These are phyloP conservation scores for Silene uniflora DNA, from an alignment of 148 eudicot genomes.

Conservation along the genomic window DNA sequence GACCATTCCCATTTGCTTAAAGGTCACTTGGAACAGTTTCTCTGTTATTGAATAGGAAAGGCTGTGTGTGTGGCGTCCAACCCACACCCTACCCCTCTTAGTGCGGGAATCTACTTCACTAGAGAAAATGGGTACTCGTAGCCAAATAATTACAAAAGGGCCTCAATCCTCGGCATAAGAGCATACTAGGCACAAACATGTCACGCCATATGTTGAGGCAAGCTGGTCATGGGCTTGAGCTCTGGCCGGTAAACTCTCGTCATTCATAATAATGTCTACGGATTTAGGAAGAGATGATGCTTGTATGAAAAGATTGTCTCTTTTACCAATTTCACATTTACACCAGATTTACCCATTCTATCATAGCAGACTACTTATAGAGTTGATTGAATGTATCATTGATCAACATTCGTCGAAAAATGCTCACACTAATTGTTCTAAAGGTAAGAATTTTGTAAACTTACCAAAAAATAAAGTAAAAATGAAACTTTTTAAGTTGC, in stretches of 20 bases:
- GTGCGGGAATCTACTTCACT: neutral
- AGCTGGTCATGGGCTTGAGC: conserved; percentile 52
- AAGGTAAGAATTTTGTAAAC: too few species aligned
- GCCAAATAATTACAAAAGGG: neutral
- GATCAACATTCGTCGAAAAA: too few species aligned
- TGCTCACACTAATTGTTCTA: too few species aligned
- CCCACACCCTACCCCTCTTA: too few species aligned
- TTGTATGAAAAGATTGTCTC: too few species aligned
- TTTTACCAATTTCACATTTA: too few species aligned
- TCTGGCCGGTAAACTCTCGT: conserved; percentile 59
- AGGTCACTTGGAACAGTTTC: neutral
- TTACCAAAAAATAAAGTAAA: too few species aligned
- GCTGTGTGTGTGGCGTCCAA: neutral
- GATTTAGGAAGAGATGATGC: conserved; percentile 77
- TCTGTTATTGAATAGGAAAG: neutral
- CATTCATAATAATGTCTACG: conserved; percentile 46
- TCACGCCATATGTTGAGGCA: conserved; percentile 32
- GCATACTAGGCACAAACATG: neutral
- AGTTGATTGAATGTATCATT: too few species aligned
- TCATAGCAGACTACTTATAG: too few species aligned
- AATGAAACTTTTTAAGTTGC: too few species aligned
- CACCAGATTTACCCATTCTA: too few species aligned
- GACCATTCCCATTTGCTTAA: neutral
- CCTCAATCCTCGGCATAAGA: neutral
- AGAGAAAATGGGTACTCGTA: neutral